These are phyloP conservation scores for Epichloe amarillans DNA, from an alignment of 2,329 filamentous ascomycete genomes.

Conservation along the genomic window DNA sequence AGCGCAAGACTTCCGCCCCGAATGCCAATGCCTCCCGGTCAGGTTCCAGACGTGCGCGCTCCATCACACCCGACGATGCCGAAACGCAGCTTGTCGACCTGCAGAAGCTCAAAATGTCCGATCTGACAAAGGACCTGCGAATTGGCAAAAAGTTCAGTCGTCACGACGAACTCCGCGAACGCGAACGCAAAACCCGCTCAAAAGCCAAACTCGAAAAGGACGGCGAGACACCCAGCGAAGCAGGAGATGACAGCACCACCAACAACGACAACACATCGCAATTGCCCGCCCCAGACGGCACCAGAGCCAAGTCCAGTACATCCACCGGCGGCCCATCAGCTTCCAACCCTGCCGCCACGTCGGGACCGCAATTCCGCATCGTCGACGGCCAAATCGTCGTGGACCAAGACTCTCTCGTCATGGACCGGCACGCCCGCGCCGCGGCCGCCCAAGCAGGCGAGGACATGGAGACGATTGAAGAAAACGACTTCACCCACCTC, in stretches of 20 bases:
- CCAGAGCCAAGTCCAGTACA: conserved; percentile 5
- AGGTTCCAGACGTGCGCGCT: conserved; percentile 26
- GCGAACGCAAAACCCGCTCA: conserved; percentile 37
- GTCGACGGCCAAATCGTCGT: conserved; percentile 62
- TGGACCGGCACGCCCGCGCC: conserved; percentile 55
- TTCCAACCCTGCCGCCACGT: conserved; percentile 11
- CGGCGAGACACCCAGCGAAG: conserved; percentile 12
- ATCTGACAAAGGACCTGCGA: conserved; percentile 54
- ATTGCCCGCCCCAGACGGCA: conserved; percentile 6
- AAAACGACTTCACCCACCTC: conserved; percentile 63
- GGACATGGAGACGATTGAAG: conserved; percentile 52
- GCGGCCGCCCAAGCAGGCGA: conserved; percentile 33
- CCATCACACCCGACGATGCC: conserved; percentile 48
- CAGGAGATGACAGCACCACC: conserved; percentile 6
- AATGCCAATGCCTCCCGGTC: conserved; percentile 12
- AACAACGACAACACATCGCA: conserved; percentile 7
- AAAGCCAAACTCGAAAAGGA: conserved; percentile 18
- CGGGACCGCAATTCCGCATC: conserved; percentile 45
- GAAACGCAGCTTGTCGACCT: conserved; percentile 51
- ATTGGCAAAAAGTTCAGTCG: conserved; percentile 67
- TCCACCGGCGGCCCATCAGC: conserved; percentile 1
- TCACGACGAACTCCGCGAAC: conserved; percentile 57
- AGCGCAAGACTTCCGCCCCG: conserved; percentile 15
- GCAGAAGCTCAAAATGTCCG: conserved; percentile 55
- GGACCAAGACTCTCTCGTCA: conserved; percentile 51